Conservation (phyloP, 306 rosid species). For the Cucurbita ficifolia region DNA sequence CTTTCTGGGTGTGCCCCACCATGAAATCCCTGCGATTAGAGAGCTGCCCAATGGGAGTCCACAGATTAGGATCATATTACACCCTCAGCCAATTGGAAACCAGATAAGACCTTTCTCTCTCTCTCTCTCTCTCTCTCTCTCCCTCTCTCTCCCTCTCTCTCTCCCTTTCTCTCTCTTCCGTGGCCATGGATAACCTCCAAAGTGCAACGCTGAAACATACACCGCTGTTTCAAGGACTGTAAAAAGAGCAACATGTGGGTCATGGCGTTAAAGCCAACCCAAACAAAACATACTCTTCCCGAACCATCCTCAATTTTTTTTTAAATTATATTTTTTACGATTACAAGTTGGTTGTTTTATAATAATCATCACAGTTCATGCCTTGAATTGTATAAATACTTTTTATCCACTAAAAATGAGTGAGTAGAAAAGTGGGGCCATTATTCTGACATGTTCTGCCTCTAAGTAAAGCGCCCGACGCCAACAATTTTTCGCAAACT, state of each 20-base stretch:
- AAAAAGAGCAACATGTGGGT: not conserved
- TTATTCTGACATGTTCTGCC: not conserved
- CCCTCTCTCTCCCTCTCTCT: not conserved
- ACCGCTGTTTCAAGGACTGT: not conserved
- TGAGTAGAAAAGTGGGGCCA: not conserved
- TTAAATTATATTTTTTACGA: no score
- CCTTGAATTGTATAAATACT: no score
- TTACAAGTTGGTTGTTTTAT: no score
- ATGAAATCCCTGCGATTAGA: constrained; percentile 17
- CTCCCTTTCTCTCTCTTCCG: not conserved
- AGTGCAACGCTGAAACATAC: not conserved
- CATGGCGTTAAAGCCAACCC: not conserved
- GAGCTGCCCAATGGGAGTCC: constrained; percentile 24
- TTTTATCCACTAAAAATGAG: no score
- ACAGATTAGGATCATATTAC: constrained; percentile 29
- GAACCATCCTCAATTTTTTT: not conserved
- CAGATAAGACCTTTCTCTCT: constrained; percentile 20
- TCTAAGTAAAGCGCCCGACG: not conserved
- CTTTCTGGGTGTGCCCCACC: not conserved
- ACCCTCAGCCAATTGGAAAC: constrained; percentile 29
- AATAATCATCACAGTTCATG: no score
- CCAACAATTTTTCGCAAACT: not conserved
- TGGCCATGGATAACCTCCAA: not conserved
- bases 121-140: not conserved
- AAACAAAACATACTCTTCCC: not conserved